These are phyloP conservation scores for Speleostelium caveatum DNA, from an alignment of 78 protist genomes.

Conservation along the genomic window DNA sequence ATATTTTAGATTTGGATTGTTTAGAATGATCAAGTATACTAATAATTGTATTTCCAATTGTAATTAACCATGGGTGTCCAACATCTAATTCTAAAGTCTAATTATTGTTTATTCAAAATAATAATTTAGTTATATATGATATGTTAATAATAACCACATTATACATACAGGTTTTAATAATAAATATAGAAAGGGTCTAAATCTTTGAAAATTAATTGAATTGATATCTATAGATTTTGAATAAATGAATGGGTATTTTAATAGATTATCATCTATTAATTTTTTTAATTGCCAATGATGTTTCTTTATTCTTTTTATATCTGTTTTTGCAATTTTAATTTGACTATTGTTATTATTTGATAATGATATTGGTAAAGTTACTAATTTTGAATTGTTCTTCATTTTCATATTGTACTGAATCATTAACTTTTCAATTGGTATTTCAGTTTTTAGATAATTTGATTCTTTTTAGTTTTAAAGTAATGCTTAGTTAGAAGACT, in stretches of 20 bases:
- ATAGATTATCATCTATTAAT: neutral
- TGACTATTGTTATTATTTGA: neutral
- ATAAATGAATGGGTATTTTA: constrained; percentile 1
- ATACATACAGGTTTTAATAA: constrained; percentile 18
- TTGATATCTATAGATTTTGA: neutral
- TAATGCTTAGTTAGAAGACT: neutral
- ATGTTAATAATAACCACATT: neutral
- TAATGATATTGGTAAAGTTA: neutral
- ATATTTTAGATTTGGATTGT: neutral
- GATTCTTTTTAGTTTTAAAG: neutral
- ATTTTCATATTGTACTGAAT: neutral
- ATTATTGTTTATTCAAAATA: too few species aligned
- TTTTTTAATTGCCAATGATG: constrained; percentile 26
- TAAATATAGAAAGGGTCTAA: constrained; percentile 35
- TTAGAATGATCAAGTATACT: too few species aligned
- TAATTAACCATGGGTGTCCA: constrained; percentile 14
- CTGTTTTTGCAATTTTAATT: neutral
- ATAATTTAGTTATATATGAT: too few species aligned
- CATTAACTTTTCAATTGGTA: constrained; percentile 8
- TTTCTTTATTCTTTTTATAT: neutral
- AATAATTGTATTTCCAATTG: constrained; percentile 5
- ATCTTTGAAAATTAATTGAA: constrained; percentile 18
- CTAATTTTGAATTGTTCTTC: neutral
- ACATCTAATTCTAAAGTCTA: constrained; percentile 2
- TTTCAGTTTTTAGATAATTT: neutral